phyloP scores from a whole-genome alignment of 352 stramenopile species.

The Blastocystis sp. region DNA sequence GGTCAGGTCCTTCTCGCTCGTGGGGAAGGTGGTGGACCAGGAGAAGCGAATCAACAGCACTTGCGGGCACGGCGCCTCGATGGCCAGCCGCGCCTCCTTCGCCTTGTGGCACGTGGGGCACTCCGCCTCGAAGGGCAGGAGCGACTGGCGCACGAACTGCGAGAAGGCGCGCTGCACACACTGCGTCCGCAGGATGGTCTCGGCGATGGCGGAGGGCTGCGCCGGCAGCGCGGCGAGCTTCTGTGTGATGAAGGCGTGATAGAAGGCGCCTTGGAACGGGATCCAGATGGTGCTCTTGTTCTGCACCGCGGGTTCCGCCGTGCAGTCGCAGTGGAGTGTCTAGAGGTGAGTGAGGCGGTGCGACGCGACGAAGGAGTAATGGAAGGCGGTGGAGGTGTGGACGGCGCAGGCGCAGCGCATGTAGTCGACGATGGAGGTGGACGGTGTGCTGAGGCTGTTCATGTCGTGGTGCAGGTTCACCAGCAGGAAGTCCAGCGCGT shows the following conservation, averaged over 20 bases:
- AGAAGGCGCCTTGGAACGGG: constrained; percentile 4
- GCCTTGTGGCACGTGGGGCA: constrained; percentile 3
- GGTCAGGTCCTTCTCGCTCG: constrained; percentile 49
- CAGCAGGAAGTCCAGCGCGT: constrained; percentile 56
- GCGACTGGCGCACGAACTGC: not conserved
- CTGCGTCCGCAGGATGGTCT: not conserved
- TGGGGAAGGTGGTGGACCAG: constrained; percentile 42
- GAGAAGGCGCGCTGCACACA: constrained; percentile 11
- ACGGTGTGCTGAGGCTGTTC: not conserved
- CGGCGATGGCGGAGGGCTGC: constrained; percentile 8
- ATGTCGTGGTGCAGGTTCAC: constrained; percentile 49
- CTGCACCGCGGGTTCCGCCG: not conserved
- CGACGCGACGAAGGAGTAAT: constrained; percentile 16
- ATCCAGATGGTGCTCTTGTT: constrained; percentile 44
- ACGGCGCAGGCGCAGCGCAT: constrained; percentile 31
- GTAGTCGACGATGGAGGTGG: constrained; percentile 55
- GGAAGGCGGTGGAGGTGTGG: not conserved
- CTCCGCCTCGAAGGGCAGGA: constrained; percentile 23
- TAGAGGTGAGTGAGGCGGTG: not conserved
- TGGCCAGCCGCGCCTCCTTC: not conserved
- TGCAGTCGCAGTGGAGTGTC: constrained; percentile 25
- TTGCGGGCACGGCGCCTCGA: constrained; percentile 10
- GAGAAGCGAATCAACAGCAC: constrained; percentile 40
- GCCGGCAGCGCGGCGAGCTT: constrained; percentile 7
- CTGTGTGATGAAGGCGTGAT: constrained; percentile 2